Evolutionary conservation across 2,329 filamentous ascomycete genomes (phyloP), one percentile per base, ranked within the genome.

Genomic region (Colletotrichum paranaense): DNA sequence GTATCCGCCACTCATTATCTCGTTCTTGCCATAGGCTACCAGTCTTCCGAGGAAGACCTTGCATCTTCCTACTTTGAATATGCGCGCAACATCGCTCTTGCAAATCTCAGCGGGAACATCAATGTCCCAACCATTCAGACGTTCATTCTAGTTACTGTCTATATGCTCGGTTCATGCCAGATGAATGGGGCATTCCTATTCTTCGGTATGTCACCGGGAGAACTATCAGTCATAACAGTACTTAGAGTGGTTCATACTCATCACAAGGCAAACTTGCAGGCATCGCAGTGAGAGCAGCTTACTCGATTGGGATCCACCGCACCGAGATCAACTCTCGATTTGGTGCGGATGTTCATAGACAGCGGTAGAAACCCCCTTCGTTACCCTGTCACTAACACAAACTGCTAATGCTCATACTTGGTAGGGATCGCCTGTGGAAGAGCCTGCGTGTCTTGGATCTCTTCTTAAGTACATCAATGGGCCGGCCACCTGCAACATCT

Each of bases 101-200:
- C 81, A 0, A 83, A 82, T 11, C 81, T 89, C 9, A 84, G 82
- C 26, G 85, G 84, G 7, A 86, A 86, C 68, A 78, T 89, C 28
- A 85, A 86, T 53, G 83, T 88, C 4, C 84, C 82, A 8, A 88
- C 86, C 0, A 85, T 89, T 0, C 87, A 89, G 73, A 84, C 83
- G 0, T 89, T 89, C 52, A 80, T 85, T 0, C 82, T 89, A 16
- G 81, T 89, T 46, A 88, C 87, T 0, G 75, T 89, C 8, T 89
- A 88, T 79, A 88, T 89, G 85, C 85, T 89, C 4, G 85, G 86
- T 32, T 84, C 87, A 4, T 89, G 87, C 65, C 88, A 89, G 76
- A 88, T 89, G 77, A 89, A 88, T 68, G 86, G 86, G 1, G 86
- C 86, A 0, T 90, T 88, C 60, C 77, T 90, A 2, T 87, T 88